These are phyloP conservation scores for Neonectria magnoliae DNA, from an alignment of 2,329 filamentous ascomycete genomes.

Conservation along the genomic window DNA sequence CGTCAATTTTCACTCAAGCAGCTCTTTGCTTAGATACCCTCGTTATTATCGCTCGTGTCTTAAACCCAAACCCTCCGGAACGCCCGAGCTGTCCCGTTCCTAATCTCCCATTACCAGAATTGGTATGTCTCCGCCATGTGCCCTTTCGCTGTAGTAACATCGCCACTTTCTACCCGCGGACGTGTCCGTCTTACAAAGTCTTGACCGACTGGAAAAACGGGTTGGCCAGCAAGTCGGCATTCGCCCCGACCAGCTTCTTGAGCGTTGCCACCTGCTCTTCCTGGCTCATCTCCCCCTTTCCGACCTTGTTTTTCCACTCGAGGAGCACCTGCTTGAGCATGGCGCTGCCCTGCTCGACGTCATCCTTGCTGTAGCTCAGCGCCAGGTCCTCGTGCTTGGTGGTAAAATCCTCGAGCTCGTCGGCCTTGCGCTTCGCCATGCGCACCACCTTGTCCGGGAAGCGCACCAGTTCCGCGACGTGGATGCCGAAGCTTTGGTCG, in stretches of 20 bases:
- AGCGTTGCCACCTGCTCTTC: constrained; percentile 83
- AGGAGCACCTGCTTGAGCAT: constrained; percentile 85
- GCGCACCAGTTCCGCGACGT: constrained; percentile 94
- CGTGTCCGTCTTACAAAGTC: constrained; percentile 54
- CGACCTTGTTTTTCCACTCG: constrained; percentile 84
- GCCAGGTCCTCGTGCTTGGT: constrained; percentile 74
- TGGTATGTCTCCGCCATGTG: background rate
- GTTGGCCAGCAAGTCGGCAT: constrained; percentile 71
- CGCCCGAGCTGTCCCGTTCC: constrained; percentile 8
- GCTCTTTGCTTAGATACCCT: constrained; percentile 7
- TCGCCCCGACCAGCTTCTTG: constrained; percentile 79
- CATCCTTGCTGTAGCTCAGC: constrained; percentile 77
- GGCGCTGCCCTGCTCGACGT: constrained; percentile 88
- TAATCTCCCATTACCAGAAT: constrained; percentile 1
- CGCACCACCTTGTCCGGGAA: constrained; percentile 98
- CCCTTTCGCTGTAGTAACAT: constrained; percentile 12
- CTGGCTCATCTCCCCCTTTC: constrained; percentile 68
- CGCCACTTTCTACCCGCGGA: background rate
- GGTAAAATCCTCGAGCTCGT: constrained; percentile 96
- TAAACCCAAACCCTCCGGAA: constrained; percentile 9
- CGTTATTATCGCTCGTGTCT: constrained; percentile 2
- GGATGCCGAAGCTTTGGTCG: constrained; percentile 97
- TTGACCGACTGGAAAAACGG: constrained; percentile 77
- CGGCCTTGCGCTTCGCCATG: constrained; percentile 99
- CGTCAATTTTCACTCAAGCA: constrained; percentile 3